A percentile compares a stretch with the other conserved stretches of the same genome.
phyloP scores from a whole-genome alignment of 2,329 filamentous ascomycete species.

The Leptographium procerum region DNA sequence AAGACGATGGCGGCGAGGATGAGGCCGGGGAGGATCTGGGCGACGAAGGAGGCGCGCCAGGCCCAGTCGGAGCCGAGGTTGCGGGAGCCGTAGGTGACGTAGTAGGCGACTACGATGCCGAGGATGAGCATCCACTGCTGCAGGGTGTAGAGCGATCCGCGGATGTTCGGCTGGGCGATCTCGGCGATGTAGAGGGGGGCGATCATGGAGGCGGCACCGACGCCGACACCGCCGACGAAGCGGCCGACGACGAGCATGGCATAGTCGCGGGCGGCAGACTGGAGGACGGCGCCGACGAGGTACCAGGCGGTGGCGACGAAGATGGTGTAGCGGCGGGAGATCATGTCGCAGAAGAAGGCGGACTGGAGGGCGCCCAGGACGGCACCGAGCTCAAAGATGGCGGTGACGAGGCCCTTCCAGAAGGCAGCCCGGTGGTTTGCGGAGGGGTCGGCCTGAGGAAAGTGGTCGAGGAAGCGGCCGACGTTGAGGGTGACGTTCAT shows the following conservation, averaged over 20 bases:
- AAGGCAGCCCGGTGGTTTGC: no score
- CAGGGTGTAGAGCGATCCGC: slow-evolving; percentile 4
- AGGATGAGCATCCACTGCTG: slow-evolving; percentile 13
- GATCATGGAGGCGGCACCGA: slow-evolving; percentile 1
- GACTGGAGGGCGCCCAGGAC: slow-evolving; percentile 64
- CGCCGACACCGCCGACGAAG: slow-evolving; percentile 44
- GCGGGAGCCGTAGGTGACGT: background rate
- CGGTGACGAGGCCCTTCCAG: slow-evolving; percentile 50
- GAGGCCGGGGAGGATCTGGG: slow-evolving; percentile 38
- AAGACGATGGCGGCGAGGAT: slow-evolving; percentile 37
- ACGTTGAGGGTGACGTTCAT: slow-evolving; percentile 58
- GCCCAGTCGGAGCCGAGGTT: slow-evolving; percentile 13
- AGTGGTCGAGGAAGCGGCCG: slow-evolving; percentile 43
- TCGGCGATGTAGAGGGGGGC: slow-evolving; percentile 7
- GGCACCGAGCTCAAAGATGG: slow-evolving; percentile 65
- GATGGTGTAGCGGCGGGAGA: slow-evolving; percentile 59
- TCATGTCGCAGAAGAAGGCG: slow-evolving; percentile 58
- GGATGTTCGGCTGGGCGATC: slow-evolving; percentile 7
- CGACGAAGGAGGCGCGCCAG: slow-evolving; percentile 37
- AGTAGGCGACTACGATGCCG: slow-evolving; percentile 26
- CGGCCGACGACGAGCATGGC: slow-evolving; percentile 56
- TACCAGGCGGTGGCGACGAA: slow-evolving; percentile 56
- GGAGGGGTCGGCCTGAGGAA: slow-evolving; percentile 30
- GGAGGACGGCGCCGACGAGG: slow-evolving; percentile 58
- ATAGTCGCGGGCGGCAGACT: slow-evolving; percentile 46